Percentiles rank a stretch among this genome's conserved stretches.
Evolutionary conservation across 108 stramenopile genomes (phyloP).

Genomic region (Skeletonema costatum): DNA sequence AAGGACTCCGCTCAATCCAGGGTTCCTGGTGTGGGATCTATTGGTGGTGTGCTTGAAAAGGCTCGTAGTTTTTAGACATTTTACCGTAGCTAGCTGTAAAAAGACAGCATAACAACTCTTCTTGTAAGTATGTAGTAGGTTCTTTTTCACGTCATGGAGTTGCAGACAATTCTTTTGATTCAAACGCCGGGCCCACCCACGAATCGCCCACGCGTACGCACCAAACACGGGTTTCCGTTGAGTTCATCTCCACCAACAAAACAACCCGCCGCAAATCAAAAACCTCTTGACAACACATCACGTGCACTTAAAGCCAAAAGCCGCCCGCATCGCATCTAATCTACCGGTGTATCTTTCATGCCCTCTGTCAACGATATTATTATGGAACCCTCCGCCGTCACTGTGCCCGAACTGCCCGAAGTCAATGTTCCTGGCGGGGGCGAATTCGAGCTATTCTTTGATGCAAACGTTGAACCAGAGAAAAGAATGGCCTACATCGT

Average conservation of each 20-base stretch:
- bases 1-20: constrained; percentile 80
- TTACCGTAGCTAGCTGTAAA: not conserved
- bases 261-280: not conserved
- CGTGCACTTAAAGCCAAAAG: not conserved
- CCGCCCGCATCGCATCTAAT: not conserved
- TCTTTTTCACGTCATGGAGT: no score
- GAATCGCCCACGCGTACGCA: no score
- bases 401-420: not conserved
- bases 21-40: constrained; percentile 56
- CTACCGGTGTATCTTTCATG: not conserved
- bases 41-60: constrained; percentile 71
- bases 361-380: not conserved
- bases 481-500: not conserved
- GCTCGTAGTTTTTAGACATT: constrained; percentile 47
- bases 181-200: no score
- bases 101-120: no score
- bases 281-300: not conserved
- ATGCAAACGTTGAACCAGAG: not conserved
- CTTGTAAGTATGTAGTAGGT: no score
- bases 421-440: not conserved
- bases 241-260: not conserved
- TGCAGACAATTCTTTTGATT: no score
- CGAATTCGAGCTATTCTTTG: not conserved
- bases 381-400: not conserved
- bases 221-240: no score